phyloP scores from a whole-genome alignment of 768 basidiomycete species.

The Mycena maculata region DNA sequence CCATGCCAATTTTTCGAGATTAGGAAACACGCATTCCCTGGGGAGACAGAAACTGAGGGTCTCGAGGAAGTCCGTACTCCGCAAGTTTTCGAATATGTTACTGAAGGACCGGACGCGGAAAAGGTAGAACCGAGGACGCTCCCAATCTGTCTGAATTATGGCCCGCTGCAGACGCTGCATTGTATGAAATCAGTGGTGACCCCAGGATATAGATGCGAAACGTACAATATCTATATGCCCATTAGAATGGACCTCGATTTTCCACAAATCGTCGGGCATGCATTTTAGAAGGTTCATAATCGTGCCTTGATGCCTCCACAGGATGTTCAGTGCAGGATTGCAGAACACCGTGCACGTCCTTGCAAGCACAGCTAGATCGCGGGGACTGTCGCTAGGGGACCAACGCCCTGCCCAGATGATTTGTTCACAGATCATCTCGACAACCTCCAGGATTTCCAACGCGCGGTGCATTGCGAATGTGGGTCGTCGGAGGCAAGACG shows the following conservation, averaged over 20 bases:
- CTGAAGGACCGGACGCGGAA: background rate
- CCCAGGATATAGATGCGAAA: background rate
- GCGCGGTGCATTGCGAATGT: background rate
- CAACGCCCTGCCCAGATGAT: background rate
- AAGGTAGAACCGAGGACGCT: background rate
- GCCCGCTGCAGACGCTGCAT: background rate
- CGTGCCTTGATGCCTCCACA: background rate
- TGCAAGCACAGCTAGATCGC: too few relatives aligned
- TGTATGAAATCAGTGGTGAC: background rate
- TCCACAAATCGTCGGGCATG: slow-evolving; percentile 30
- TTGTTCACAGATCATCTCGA: background rate
- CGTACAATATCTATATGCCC: background rate
- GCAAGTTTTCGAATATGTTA: background rate
- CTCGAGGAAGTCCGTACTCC: background rate
- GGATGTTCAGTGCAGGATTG: background rate
- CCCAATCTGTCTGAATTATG: background rate
- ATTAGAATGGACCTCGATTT: background rate
- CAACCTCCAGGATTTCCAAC: background rate
- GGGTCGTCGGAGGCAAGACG: too few relatives aligned
- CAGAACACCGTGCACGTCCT: background rate
- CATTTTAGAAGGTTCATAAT: background rate
- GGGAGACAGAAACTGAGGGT: background rate
- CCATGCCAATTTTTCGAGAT: background rate
- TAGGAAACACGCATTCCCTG: background rate
- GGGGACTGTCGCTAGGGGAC: too few relatives aligned